Conservation (phyloP, 345 rosid genomes). For the thale cress (Arabidopsis thaliana) region DNA sequence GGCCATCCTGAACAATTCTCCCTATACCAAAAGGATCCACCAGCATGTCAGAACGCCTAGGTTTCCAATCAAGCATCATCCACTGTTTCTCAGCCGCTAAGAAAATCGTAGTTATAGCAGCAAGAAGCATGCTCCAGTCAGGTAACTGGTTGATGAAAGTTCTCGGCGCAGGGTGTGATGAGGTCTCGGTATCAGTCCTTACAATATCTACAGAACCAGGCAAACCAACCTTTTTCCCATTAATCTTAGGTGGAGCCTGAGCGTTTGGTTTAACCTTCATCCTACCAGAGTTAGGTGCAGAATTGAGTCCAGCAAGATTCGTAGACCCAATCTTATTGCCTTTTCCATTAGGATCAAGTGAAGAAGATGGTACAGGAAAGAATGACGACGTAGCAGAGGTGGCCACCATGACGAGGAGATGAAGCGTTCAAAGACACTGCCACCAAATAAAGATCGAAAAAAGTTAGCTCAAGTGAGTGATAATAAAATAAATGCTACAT, state of each 20-base stretch:
- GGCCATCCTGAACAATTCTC: conserved; percentile 88
- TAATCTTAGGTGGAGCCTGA: conserved; percentile 87
- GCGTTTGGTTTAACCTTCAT: conserved; percentile 88
- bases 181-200: conserved; percentile 55
- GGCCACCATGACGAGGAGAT: conserved; percentile 66
- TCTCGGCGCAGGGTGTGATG: conserved; percentile 70
- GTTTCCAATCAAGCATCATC: conserved; percentile 99
- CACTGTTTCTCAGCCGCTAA: conserved; percentile 99
- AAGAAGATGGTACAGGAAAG: conserved; percentile 61
- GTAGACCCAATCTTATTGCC: conserved; percentile 58
- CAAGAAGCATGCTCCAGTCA: conserved; percentile 99
- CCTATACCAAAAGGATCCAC: conserved; percentile 87
- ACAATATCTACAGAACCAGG: conserved; percentile 53
- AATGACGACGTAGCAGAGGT: conserved; percentile 75
- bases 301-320: conserved; percentile 55
- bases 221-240: conserved; percentile 65
- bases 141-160: conserved; percentile 95
- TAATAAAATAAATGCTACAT: background rate
- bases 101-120: conserved; percentile 95
- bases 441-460: background rate
- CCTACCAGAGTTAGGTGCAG: conserved; percentile 55
- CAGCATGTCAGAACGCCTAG: conserved; percentile 81
- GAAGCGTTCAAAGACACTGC: conserved; percentile 34
- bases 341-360: conserved; percentile 59
- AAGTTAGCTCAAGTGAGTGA: conserved; percentile 8